phyloP scores from a whole-genome alignment of 768 basidiomycete species.

The Tylopilus balloui region DNA sequence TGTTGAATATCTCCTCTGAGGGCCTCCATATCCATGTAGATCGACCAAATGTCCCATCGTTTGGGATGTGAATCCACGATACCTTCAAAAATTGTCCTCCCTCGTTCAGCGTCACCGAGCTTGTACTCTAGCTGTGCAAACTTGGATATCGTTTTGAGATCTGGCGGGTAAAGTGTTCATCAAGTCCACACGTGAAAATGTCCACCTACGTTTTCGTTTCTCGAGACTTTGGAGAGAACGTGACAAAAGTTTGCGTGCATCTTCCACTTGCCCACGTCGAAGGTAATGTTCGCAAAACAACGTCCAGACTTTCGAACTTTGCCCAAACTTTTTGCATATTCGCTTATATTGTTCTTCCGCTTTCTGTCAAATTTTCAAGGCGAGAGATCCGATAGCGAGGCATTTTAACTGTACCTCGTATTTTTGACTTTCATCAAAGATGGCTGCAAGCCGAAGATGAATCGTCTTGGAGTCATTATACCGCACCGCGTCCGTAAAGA shows the following conservation, averaged over 20 bases:
- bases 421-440: constrained; percentile 82
- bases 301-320: constrained; percentile 93
- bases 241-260: constrained; percentile 80
- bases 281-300: constrained; percentile 81
- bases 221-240: constrained; percentile 87
- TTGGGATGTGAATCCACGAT: constrained; percentile 95
- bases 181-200: not conserved
- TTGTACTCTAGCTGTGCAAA: constrained; percentile 97
- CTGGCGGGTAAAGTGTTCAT: constrained; percentile 37
- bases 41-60: constrained; percentile 90
- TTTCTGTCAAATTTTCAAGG: constrained; percentile 47
- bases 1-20: constrained; percentile 74
- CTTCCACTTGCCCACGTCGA: constrained; percentile 65
- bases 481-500: constrained; percentile 86
- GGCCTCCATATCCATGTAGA: constrained; percentile 97
- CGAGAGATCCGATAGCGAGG: not conserved
- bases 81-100: constrained; percentile 94
- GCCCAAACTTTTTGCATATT: constrained; percentile 91
- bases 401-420: constrained; percentile 50
- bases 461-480: constrained; percentile 92
- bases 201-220: constrained; percentile 82
- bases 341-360: constrained; percentile 90
- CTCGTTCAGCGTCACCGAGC: constrained; percentile 88
- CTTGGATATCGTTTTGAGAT: constrained; percentile 91
- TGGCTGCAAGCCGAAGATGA: constrained; percentile 77